Percentiles rank a stretch among this genome's conserved stretches.
phyloP scores from a whole-genome alignment of 2,329 filamentous ascomycete genomes.

The Fusarium hainanense region DNA sequence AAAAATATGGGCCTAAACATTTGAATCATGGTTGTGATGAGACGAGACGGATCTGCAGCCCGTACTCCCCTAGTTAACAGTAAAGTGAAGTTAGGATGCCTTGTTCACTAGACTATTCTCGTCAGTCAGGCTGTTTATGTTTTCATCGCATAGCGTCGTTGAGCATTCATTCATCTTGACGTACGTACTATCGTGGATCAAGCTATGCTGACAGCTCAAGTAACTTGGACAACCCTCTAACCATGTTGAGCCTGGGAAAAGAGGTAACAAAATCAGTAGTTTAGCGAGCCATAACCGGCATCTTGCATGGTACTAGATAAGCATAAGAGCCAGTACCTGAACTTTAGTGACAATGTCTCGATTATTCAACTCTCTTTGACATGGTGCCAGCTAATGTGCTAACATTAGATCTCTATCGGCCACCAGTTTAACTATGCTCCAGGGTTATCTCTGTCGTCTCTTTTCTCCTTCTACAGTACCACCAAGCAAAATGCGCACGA shows the following conservation, averaged over 20 bases:
- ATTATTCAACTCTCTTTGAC: constrained; percentile 10
- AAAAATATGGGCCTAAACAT: constrained; percentile 3
- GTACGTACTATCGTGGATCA: neutral
- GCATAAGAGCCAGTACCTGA: constrained; percentile 11
- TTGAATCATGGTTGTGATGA: constrained; percentile 33
- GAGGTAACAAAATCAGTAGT: constrained; percentile 11
- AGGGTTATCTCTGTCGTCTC: constrained; percentile 25
- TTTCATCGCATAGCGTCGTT: constrained; percentile 22
- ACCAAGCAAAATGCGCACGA: constrained; percentile 16
- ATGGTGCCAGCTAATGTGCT: neutral
- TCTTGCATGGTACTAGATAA: constrained; percentile 14
- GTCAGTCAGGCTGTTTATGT: neutral
- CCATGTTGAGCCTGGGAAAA: constrained; percentile 19
- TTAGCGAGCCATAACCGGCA: constrained; percentile 10
- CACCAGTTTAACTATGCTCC: constrained; percentile 4
- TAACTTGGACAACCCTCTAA: neutral
- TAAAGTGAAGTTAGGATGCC: constrained; percentile 13
- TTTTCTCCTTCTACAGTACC: constrained; percentile 26
- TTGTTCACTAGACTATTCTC: neutral
- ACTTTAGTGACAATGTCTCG: constrained; percentile 11
- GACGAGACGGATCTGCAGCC: constrained; percentile 36
- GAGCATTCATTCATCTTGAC: constrained; percentile 19
- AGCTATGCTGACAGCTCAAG: constrained; percentile 7
- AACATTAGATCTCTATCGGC: constrained; percentile 14
- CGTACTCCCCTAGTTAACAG: constrained; percentile 11